Base-by-base conservation (phyloP, 139 green algal genomes). In the Chlorella sp. region DNA sequence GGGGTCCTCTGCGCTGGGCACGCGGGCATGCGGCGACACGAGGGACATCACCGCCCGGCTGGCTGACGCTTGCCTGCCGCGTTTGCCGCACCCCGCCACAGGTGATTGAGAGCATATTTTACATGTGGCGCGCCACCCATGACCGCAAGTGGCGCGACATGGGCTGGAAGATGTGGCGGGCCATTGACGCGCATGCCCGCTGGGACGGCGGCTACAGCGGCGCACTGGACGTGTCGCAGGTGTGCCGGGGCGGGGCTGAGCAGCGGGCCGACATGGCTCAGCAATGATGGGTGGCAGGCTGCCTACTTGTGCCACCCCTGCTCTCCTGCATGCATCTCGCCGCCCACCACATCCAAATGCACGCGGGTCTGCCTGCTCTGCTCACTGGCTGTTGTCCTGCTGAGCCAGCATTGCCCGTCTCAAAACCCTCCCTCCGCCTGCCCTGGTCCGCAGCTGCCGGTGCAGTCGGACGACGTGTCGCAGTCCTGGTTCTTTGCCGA, bases 401-500 rank as follows among this genome's bases (percentile, higher is more conserved):
- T 75, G 68, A 34, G 26, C 26, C 6, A 26, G 7, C 41, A 38
- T 20, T 30, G n/a, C n/a, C n/a, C n/a, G n/a, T n/a, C n/a, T n/a
- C n/a, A n/a, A n/a, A n/a, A n/a, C n/a, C n/a, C n/a, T n/a, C n/a
- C 17, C 28, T 17, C 26, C 30, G 34, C 48, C n/a, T 17, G 34
- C 67, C 67, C 70, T 3, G 7, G 20, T 58, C 76, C 32, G 40
- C n/a, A 76, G 36, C 58, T 86, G 22, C 86, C 91, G 8, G 84
- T 89, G 8, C 34, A 69, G 38, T 80, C 88, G 14, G 93, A 96
- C 81, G 90, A 97, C 87, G 91, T 75, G 32, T 90, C 92, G 89
- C 90, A 94, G 80, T 91, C 77, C 76, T 96, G 94, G 88, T 97
- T 93, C 56, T 51, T 95, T 13, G 94, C 94, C 3, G 94, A 97